Evolutionary conservation across 164 flowering plant species (phyloP), one percentile per base, ranked within the genome.

Genomic region (Chloranthus sessilifolius): DNA sequence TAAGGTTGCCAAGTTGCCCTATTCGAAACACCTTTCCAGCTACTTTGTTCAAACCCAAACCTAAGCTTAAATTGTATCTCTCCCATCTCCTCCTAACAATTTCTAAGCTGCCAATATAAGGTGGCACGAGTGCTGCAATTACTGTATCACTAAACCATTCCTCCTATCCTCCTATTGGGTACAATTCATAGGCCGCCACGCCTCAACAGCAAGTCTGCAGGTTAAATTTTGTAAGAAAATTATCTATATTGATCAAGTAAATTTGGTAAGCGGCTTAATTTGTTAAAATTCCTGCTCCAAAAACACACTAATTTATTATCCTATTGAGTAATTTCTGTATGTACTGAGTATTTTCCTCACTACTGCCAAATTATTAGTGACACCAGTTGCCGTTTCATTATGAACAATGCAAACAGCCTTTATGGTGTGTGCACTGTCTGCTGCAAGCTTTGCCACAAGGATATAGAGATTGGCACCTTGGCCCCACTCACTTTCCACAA

Each of bases 21-120:
- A 92, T 92, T 78, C 96, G 76, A 86, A 92, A 92, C 36, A 83
- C 98, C 60, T 83, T 92, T 26, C 98, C 98, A 48, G 95, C 96
- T 1, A 92, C 87, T 69, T 88, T 88, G 81, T 92, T 92, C 47
- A 92, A 79, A 41, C 98, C 98, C 33, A 92, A 77, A 30, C 96
- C 98, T 53, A 92, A 75, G 78, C 95, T 88, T 14, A 92, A 49
- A 56, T 92, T 92, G 84, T 85, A 85, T 64, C 95, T 76, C 71
- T 83, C 67, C 98, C 98, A 92, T 46, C 67, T 95, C 68, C 87
- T 74, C 74, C 65, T 76, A 31, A 92, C 95, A 34, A 92, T 75
- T 57, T 88, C 94, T 9, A 85, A n/a, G 57, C 96, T 83, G 30
- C 88, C 89, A 46, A 92, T 79, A 22, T 82, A 68, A 4, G 94